phyloP scores from a whole-genome alignment of 345 rosid species.

The Camelina neglecta region DNA sequence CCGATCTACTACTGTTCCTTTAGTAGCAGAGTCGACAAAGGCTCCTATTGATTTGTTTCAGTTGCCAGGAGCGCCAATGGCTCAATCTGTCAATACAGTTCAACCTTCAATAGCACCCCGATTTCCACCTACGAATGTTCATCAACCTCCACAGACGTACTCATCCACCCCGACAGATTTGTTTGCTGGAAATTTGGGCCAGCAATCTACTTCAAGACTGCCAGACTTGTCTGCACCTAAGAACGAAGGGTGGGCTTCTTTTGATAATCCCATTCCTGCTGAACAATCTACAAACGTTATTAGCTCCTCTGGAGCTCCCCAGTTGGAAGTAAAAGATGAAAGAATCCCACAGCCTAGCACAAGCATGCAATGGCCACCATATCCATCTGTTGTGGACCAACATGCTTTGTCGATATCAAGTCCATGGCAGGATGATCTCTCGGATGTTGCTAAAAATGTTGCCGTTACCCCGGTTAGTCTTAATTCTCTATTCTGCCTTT shows the following conservation, averaged over 20 bases:
- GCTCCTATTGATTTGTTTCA: conserved; percentile 74
- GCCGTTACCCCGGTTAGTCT: conserved; percentile 57
- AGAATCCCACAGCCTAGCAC: conserved; percentile 48
- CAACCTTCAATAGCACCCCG: conserved; percentile 42
- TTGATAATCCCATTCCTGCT: conserved; percentile 63
- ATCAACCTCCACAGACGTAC: conserved; percentile 55
- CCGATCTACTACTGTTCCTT: conserved; percentile 42
- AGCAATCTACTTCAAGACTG: conserved; percentile 47
- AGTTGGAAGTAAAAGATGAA: conserved; percentile 50
- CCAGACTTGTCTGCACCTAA: conserved; percentile 51
- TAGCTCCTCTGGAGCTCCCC: conserved; percentile 41
- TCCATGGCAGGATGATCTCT: conserved; percentile 58
- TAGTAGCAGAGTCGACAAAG: conserved; percentile 51
- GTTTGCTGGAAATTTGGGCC: conserved; percentile 54
- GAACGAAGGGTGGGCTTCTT: conserved; percentile 93
- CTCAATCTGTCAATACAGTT: conserved; percentile 50
- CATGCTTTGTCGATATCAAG: conserved; percentile 48
- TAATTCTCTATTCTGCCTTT: conserved; percentile 16
- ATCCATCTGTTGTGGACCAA: conserved; percentile 49
- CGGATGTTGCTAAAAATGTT: conserved; percentile 43
- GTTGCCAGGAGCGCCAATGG: conserved; percentile 51
- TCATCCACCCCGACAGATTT: conserved; percentile 54
- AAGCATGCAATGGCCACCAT: conserved; percentile 58
- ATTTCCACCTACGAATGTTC: conserved; percentile 45
- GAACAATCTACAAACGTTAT: conserved; percentile 45